These are phyloP conservation scores for Tylopilus sp. DNA, from an alignment of 1,284 basidiomycete genomes.

Conservation along the genomic window DNA sequence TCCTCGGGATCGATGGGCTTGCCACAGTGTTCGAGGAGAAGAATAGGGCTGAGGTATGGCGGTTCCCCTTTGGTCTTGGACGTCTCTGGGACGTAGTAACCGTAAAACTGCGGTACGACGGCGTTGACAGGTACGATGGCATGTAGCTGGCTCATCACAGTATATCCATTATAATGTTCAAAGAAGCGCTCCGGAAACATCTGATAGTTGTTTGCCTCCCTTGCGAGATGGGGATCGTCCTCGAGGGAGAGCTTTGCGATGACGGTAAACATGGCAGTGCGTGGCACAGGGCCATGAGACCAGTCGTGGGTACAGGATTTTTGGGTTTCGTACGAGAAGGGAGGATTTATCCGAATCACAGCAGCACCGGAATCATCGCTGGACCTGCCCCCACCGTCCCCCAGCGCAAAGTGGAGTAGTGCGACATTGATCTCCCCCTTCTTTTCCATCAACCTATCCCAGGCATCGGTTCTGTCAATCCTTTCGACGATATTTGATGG, in stretches of 20 bases:
- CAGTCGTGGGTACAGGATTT: constrained; percentile 7
- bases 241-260: constrained; percentile 29
- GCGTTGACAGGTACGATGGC: constrained; percentile 34
- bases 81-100: constrained; percentile 30
- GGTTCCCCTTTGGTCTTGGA: neutral
- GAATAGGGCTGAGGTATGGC: constrained; percentile 30
- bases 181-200: constrained; percentile 32
- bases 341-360: constrained; percentile 14
- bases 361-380: neutral
- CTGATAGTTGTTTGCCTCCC: constrained; percentile 34
- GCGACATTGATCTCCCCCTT: fast-evolving
- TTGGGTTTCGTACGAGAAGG: constrained; percentile 6
- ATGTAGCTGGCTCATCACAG: constrained; percentile 24
- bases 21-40: constrained; percentile 41
- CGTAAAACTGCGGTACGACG: constrained; percentile 40
- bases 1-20: constrained; percentile 19
- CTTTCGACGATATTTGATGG: neutral
- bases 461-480: neutral
- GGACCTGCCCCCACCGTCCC: neutral
- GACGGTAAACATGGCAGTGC: constrained; percentile 33
- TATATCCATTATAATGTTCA: constrained; percentile 36
- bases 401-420: neutral
- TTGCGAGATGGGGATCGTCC: constrained; percentile 21
- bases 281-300: constrained; percentile 11
- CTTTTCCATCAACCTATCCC: neutral